phyloP scores from a whole-genome alignment of 2,329 filamentous ascomycete genomes.

The Cercospora beticola region DNA sequence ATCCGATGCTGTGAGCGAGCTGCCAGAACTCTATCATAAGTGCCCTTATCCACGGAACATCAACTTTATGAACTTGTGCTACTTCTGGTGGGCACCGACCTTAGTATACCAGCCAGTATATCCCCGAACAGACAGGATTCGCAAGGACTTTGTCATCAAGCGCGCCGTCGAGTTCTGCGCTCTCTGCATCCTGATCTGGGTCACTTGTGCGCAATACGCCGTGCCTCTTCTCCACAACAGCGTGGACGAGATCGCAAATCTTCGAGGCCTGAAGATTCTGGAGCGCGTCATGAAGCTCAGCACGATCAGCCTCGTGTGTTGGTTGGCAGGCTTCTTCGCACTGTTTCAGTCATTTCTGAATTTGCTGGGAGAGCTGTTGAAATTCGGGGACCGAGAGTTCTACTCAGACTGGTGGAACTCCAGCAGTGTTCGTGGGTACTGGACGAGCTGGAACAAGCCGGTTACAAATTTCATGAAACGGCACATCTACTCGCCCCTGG shows the following conservation, averaged over 20 bases:
- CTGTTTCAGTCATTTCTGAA: slow-evolving; percentile 93
- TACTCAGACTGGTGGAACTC: slow-evolving; percentile 99
- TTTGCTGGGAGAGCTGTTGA: slow-evolving; percentile 82
- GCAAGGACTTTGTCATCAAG: slow-evolving; percentile 86
- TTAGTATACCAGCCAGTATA: slow-evolving; percentile 97
- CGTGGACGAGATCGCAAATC: slow-evolving; percentile 76
- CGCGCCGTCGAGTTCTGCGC: slow-evolving; percentile 74
- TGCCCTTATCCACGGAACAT: slow-evolving; percentile 92
- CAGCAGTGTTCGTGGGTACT: slow-evolving; percentile 80
- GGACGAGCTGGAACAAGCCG: slow-evolving; percentile 96
- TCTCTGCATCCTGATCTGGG: slow-evolving; percentile 80
- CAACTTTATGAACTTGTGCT: slow-evolving; percentile 80
- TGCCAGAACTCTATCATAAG: slow-evolving; percentile 77
- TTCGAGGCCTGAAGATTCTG: slow-evolving; percentile 77
- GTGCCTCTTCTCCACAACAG: slow-evolving; percentile 87
- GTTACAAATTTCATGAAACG: slow-evolving; percentile 96
- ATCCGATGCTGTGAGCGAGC: slow-evolving; percentile 65
- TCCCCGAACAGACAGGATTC: slow-evolving; percentile 75
- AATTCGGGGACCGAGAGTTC: slow-evolving; percentile 90
- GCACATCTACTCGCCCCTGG: slow-evolving; percentile 85
- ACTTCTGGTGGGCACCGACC: slow-evolving; percentile 98
- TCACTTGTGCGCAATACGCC: slow-evolving; percentile 90
- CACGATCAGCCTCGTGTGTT: slow-evolving; percentile 92
- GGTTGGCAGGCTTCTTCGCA: slow-evolving; percentile 96
- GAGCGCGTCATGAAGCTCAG: slow-evolving; percentile 93